Percentiles rank a stretch among this genome's conserved stretches.
Evolutionary conservation across 495 filamentous ascomycete species (phyloP).

Genomic region (Trichocladium uniseriatum): DNA sequence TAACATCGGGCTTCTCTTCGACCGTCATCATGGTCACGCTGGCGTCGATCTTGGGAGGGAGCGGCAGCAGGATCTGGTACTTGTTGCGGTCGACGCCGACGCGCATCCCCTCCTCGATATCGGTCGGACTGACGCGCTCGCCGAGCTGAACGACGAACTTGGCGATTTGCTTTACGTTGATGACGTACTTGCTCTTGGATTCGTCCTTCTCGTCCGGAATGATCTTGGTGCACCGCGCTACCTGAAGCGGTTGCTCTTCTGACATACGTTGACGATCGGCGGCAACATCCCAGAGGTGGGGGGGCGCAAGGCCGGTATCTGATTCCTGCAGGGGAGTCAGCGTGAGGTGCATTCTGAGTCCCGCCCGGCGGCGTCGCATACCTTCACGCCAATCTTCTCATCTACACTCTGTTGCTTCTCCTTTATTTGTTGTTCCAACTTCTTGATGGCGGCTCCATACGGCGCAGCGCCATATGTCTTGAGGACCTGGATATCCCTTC

Average conservation of each 20-base stretch:
- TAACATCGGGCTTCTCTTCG: constrained; percentile 98
- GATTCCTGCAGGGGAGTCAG: constrained; percentile 58
- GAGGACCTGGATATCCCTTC: constrained; percentile 94
- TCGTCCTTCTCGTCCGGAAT: constrained; percentile 93
- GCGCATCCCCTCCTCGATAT: constrained; percentile 99
- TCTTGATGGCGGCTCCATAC: constrained; percentile 84
- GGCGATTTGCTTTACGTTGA: constrained; percentile 99
- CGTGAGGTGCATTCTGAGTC: not conserved
- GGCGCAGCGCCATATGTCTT: constrained; percentile 98
- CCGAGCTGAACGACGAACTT: constrained; percentile 99
- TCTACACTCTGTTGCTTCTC: constrained; percentile 93
- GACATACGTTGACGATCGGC: constrained; percentile 96
- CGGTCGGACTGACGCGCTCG: constrained; percentile 91
- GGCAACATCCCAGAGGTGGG: constrained; percentile 97
- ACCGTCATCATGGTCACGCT: constrained; percentile 99
- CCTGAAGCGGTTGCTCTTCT: constrained; percentile 95
- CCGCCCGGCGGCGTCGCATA: constrained; percentile 6
- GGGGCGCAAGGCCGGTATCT: constrained; percentile 94
- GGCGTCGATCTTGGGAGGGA: constrained; percentile 98
- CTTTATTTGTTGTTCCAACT: constrained; percentile 96
- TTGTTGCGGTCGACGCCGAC: constrained; percentile 98
- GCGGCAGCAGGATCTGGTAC: constrained; percentile 93
- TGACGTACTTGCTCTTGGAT: constrained; percentile 99
- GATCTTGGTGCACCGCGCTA: constrained; percentile 97
- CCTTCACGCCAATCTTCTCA: constrained; percentile 81